phyloP scores from a whole-genome alignment of 1,139 yeast species.

The Lodderomyces orthopsilosis region DNA sequence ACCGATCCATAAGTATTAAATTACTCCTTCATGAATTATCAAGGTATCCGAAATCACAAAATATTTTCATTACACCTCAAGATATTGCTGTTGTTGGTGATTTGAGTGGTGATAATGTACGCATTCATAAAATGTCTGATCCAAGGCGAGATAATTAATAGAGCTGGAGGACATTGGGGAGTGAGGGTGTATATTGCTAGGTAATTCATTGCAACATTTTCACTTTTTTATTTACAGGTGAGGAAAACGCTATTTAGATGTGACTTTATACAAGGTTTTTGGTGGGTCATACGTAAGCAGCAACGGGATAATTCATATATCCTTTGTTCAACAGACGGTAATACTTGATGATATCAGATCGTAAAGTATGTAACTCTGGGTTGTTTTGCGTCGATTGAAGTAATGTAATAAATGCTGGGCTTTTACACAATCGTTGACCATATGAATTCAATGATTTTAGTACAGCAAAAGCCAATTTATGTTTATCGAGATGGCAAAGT shows the following conservation, averaged over 20 bases:
- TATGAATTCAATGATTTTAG: conserved; percentile 16
- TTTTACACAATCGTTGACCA: conserved; percentile 4
- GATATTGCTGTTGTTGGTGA: conserved; percentile 80
- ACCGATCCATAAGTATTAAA: conserved; percentile 75
- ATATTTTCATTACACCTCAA: conserved; percentile 92
- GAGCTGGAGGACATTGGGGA: neutral
- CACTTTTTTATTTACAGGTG: neutral
- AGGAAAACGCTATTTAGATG: neutral
- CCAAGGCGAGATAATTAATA: conserved; percentile 34
- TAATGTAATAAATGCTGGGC: conserved; percentile 10
- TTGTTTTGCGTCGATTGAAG: conserved; percentile 3
- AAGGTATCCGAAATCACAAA: conserved; percentile 67
- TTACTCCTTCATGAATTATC: conserved; percentile 69
- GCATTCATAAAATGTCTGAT: conserved; percentile 67
- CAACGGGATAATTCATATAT: neutral
- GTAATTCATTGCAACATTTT: neutral
- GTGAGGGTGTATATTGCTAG: neutral
- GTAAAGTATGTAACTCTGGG: neutral
- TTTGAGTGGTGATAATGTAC: conserved; percentile 58
- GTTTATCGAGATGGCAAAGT: conserved; percentile 25
- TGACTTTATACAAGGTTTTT: conserved; percentile 1
- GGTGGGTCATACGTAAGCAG: neutral
- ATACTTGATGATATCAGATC: neutral
- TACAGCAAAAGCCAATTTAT: conserved; percentile 26
- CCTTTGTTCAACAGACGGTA: conserved; percentile 2